These are phyloP conservation scores for Herpetospermum pedunculosum DNA, from an alignment of 306 rosid species.

Conservation along the genomic window DNA sequence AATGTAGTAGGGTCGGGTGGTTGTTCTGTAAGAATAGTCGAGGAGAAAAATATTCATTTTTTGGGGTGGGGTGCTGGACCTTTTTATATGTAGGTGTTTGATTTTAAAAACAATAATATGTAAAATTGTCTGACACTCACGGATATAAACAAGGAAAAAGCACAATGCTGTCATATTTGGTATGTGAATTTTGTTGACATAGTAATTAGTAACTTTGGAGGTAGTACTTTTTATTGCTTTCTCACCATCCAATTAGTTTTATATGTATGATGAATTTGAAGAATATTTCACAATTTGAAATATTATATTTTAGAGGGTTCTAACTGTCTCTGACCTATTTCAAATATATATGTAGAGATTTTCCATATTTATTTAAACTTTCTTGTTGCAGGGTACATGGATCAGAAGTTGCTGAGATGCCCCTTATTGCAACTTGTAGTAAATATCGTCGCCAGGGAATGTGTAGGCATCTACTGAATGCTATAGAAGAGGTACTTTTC, in stretches of 20 bases:
- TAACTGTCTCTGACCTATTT: not conserved
- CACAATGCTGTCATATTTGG: not conserved
- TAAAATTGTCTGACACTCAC: no score
- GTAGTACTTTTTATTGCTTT: not conserved
- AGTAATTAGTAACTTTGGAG: not conserved
- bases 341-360: not conserved
- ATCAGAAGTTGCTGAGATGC: constrained; percentile 85
- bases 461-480: constrained; percentile 75
- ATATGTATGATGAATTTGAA: not conserved
- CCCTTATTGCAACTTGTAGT: constrained; percentile 94
- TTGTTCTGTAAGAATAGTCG: no score
- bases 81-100: no score
- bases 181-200: not conserved
- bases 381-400: constrained; percentile 73
- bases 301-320: not conserved
- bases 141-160: not conserved
- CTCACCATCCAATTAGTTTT: not conserved
- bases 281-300: not conserved
- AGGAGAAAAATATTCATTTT: no score
- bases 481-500: constrained; percentile 63
- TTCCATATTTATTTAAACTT: not conserved
- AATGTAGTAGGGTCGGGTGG: no score
- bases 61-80: no score
- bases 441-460: constrained; percentile 86
- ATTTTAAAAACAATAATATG: no score